A percentile compares a stretch with the other conserved stretches of the same genome.
phyloP scores from a whole-genome alignment of 345 rosid species.

The Eucalyptus curtisii region DNA sequence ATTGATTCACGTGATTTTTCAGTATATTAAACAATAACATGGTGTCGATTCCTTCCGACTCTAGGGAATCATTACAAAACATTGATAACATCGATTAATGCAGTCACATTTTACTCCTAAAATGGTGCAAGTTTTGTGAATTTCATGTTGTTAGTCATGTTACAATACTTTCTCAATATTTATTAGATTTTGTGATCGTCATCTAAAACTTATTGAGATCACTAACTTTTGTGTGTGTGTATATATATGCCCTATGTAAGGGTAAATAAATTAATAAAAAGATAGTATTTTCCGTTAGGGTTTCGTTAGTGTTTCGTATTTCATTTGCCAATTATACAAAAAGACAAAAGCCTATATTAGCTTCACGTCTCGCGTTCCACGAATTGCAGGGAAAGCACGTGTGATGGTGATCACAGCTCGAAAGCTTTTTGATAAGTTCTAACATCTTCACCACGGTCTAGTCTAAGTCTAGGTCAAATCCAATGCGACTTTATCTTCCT shows the following conservation, averaged over 20 bases:
- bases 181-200: not conserved
- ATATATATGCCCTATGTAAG: not conserved
- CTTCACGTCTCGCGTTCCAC: not conserved
- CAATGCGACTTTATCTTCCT: not conserved
- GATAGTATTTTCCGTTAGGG: not conserved
- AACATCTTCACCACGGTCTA: not conserved
- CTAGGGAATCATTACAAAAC: fast-evolving
- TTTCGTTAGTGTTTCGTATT: not conserved
- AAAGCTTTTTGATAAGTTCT: not conserved
- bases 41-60: fast-evolving
- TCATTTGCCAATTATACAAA: not conserved
- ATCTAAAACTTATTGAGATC: not conserved
- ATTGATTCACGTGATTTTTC: not conserved
- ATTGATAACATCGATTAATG: fast-evolving
- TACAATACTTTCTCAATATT: not conserved
- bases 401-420: not conserved
- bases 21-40: not conserved
- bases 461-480: not conserved
- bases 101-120: fast-evolving
- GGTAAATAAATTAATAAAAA: not conserved
- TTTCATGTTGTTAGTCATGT: too few species aligned
- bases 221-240: too few species aligned
- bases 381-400: not conserved
- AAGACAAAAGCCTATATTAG: not conserved
- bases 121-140: not conserved